Base-by-base conservation (phyloP, 352 stramenopile species). In the Halophytophthora batemanensis region DNA sequence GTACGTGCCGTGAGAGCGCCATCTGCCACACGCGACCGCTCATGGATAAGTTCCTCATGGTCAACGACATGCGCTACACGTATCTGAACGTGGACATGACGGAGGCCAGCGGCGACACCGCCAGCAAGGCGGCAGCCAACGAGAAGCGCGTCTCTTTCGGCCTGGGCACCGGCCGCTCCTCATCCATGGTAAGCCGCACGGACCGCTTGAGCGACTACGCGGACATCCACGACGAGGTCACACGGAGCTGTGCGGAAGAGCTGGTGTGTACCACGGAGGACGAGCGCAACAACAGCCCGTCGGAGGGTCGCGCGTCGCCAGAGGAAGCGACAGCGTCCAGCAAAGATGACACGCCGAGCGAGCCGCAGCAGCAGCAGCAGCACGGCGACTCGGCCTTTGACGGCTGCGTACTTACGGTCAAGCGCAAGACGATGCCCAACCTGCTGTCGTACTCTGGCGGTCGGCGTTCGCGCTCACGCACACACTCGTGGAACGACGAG, bases 11-110 rank as follows among this genome's bases (percentile, higher is more conserved):
- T 17, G 75, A 90, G 44, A 78, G 69, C 52, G 70, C 76, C 57
- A 82, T 71, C 22, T 95, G 84, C 50, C 64, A 86, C 46, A 89
- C 77, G 37, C 78, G 84, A 0, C 59, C 61, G 45, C 64, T 95
- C 36, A 89, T 95, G 71, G 81, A 95, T 63, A 74, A 91, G 60
- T 95, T 95, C 56, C 72, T 95, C 40, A 87, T 92, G 74, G 79
- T 92, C 15, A 87, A 87, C 56, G 82, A 95, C 50, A 90, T 93
- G 82, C 78, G 82, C 35, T 95, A 92, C 77, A 93, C 82, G 56
- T 93, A 89, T 52, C 62, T 93, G 40, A 87, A 89, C 63, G 76
- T 93, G 22, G 79, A 90, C 53, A 88, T 90, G 77, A 82, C 69
- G 49, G 77, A 88, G 36, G 48, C 76, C 6, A 64, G 73, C 34